Evolutionary conservation across 176 grass and related monocot genomes (phyloP).

Genomic region (Bromus sterilis): DNA sequence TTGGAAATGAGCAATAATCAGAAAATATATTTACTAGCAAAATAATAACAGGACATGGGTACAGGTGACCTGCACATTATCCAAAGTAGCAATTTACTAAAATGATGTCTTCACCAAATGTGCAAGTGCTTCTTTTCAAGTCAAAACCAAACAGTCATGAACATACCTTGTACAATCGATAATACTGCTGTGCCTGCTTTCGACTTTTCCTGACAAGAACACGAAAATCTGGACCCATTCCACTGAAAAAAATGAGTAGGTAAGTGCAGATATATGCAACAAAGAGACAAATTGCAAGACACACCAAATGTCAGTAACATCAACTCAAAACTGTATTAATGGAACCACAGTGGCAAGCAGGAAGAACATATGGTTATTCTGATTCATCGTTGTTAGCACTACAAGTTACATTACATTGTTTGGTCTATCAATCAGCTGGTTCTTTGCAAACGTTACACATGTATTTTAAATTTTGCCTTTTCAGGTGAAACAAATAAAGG

Average conservation of each 20-base stretch:
- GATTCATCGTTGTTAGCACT: background rate
- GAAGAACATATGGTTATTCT: background rate
- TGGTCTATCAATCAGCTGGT: background rate
- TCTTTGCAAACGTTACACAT: background rate
- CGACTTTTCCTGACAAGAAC: conserved; percentile 85
- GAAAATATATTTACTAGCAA: background rate
- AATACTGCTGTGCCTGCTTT: conserved; percentile 84
- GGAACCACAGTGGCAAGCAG: background rate
- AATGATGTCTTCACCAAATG: background rate
- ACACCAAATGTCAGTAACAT: background rate
- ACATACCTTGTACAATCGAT: conserved; percentile 73
- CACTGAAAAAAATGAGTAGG: conserved; percentile 42
- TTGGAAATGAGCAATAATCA: conserved; percentile 9
- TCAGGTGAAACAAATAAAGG: background rate
- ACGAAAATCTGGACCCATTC: conserved; percentile 90
- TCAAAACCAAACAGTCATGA: conserved; percentile 5
- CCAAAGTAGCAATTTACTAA: background rate
- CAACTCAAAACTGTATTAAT: background rate
- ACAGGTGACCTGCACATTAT: background rate
- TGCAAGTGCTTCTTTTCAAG: background rate
- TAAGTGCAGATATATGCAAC: background rate
- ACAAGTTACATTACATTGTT: background rate
- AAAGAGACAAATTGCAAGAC: background rate
- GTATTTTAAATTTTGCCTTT: background rate
- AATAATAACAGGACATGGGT: background rate